These are phyloP conservation scores for Alnus glutinosa DNA, from an alignment of 306 rosid species.

Conservation along the genomic window DNA sequence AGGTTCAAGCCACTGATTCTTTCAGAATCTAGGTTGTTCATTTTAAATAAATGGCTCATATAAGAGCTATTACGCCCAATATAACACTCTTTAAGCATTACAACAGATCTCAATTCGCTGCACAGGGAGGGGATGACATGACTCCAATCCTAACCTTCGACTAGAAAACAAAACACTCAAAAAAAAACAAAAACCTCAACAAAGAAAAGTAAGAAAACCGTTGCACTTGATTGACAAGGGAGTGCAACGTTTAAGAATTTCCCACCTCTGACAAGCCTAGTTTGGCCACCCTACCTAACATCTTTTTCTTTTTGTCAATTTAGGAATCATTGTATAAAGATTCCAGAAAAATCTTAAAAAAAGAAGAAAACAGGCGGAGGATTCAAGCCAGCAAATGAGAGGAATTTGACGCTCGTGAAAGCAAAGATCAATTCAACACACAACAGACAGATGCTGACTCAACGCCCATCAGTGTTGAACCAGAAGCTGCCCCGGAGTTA, in stretches of 20 bases:
- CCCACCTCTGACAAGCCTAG: background rate
- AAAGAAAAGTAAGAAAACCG: background rate
- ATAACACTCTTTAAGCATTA: no score
- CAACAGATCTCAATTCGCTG: no score
- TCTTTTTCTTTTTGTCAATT: background rate
- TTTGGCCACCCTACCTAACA: background rate
- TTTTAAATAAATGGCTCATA: no score
- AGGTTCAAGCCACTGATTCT: no score
- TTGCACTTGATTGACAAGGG: background rate
- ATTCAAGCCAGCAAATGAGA: background rate
- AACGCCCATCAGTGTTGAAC: background rate
- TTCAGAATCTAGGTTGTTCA: no score
- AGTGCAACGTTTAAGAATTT: background rate
- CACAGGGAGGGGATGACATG: background rate
- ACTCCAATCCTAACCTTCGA: background rate
- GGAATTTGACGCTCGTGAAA: background rate
- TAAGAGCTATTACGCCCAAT: no score
- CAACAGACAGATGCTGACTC: conserved; percentile 3
- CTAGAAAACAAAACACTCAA: background rate
- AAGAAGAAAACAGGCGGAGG: background rate
- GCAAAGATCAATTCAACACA: conserved; percentile 7
- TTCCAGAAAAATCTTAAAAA: background rate
- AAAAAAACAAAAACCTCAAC: background rate
- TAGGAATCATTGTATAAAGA: background rate
- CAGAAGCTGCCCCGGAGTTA: background rate